phyloP scores from a whole-genome alignment of 768 basidiomycete genomes.

The Naganishia onofrii region DNA sequence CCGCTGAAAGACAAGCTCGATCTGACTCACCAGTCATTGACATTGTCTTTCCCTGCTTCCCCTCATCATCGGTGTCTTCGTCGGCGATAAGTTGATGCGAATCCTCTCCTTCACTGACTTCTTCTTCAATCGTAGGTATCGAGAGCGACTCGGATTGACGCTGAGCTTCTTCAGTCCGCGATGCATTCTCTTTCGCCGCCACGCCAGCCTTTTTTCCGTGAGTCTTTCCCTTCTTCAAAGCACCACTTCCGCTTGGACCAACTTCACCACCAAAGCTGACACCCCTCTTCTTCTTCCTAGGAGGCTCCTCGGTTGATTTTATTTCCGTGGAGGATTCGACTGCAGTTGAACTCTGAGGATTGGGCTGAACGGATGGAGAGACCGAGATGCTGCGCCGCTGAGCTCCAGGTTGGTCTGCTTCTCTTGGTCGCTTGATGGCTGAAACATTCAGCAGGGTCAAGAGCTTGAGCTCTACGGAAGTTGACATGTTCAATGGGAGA shows the following conservation, averaged over 20 bases:
- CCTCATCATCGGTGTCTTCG: slow-evolving; percentile 34
- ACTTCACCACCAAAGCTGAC: slow-evolving; percentile 49
- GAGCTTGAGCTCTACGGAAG: slow-evolving; percentile 57
- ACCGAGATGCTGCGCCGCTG: slow-evolving; percentile 17
- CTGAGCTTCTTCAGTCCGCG: not conserved
- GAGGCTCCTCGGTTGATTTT: slow-evolving; percentile 32
- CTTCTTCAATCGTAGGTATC: not conserved
- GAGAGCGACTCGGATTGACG: slow-evolving; percentile 3
- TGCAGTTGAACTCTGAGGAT: slow-evolving; percentile 10
- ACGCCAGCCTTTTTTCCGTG: slow-evolving; percentile 43
- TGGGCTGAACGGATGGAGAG: slow-evolving; percentile 3
- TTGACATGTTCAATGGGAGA: slow-evolving; percentile 9
- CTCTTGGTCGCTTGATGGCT: slow-evolving; percentile 60
- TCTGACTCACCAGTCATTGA: slow-evolving; percentile 30
- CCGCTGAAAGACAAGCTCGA: not conserved
- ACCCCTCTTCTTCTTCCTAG: slow-evolving; percentile 40
- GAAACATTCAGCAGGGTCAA: slow-evolving; percentile 87
- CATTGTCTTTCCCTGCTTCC: slow-evolving; percentile 20
- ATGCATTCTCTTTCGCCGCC: slow-evolving; percentile 25
- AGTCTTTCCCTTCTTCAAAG: slow-evolving; percentile 55
- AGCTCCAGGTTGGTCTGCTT: slow-evolving; percentile 45
- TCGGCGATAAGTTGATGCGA: slow-evolving; percentile 28
- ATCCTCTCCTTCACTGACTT: not conserved
- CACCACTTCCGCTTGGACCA: slow-evolving; percentile 49
- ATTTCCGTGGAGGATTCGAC: slow-evolving; percentile 9